Base-by-base conservation (phyloP, 2,329 filamentous ascomycete genomes). In the Cladosporium sp. region DNA sequence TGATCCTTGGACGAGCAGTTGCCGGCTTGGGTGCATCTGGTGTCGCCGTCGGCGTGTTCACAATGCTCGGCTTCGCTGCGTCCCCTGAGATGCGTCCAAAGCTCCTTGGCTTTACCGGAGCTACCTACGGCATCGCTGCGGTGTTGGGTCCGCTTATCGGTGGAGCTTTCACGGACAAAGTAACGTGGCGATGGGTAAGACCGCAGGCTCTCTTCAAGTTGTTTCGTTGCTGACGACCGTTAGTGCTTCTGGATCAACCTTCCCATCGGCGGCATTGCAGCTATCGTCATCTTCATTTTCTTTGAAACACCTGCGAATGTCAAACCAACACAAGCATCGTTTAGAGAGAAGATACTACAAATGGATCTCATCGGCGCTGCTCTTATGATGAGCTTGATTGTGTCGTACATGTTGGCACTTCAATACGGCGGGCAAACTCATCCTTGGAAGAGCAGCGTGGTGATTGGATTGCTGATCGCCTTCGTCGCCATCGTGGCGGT, bases 1-100 rank as follows among this genome's bases (percentile, higher is more conserved):
- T 88, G 61, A 88, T 88, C 61, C 71, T 83, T 10, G 85, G 85
- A 1, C 80, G 86, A 5, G 82, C 83, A 2, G 74, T 88, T 2
- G 83, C 85, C 0, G 86, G 86, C 0, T 67, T 82, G 0, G 86
- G 86, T 1, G 79, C 78, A 1, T 79, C 85, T 1, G 86, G 82
- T 0, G 68, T 88, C 2, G 78, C 81, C 64, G 84, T 80, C n/a
- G 85, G 86, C 0, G 77, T 77, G 3, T 74, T 87, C 67, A 85
- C 79, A 5, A 84, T 87, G 39, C 72, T 85, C 23, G 78, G 79
- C 0, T 80, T 79, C 63, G 75, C 76, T 0, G 78, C 81, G 0
- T 75, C 79, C 0, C 74, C 82, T 66, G 70, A 77, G 21, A 81
- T 80, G 72, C 72, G 81, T 7, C 75, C 82, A 4, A 78, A 79